Evolutionary conservation across 768 basidiomycete species (phyloP).

Genomic region (Gloeophyllum trabeum): DNA sequence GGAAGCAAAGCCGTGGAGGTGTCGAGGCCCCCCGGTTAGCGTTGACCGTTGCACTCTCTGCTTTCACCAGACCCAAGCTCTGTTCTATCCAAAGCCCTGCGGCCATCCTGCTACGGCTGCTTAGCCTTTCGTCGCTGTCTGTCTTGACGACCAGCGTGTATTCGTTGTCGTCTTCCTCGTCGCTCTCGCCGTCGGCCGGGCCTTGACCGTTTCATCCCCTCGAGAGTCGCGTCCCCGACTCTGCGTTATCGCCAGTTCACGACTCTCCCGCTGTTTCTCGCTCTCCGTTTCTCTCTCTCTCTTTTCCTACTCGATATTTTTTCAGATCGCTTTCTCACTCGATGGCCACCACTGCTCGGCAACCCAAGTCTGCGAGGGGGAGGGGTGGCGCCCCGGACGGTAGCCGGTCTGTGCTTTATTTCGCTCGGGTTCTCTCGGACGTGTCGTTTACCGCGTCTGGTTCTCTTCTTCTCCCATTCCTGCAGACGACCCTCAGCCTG

Average conservation of each 20-base stretch:
- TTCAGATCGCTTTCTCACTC: constrained; percentile 12
- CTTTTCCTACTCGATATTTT: constrained; percentile 8
- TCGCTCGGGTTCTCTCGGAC: constrained; percentile 21
- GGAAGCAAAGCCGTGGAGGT: no score
- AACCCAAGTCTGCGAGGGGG: constrained; percentile 49
- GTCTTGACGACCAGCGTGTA: no score
- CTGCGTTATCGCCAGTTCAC: constrained; percentile 2
- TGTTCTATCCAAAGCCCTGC: no score
- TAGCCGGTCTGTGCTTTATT: constrained; percentile 26
- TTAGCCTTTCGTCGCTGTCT: no score
- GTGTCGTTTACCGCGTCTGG: constrained; percentile 7
- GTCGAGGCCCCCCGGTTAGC: no score
- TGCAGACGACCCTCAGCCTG: constrained; percentile 42
- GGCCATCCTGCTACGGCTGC: no score
- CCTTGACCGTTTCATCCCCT: not conserved
- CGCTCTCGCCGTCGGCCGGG: not conserved
- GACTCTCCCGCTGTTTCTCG: constrained; percentile 1
- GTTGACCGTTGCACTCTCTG: no score
- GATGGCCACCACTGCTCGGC: constrained; percentile 60
- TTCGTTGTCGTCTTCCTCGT: no score
- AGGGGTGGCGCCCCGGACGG: constrained; percentile 42
- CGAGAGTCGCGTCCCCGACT: not conserved
- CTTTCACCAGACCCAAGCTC: no score
- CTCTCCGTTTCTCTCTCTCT: constrained; percentile 2
- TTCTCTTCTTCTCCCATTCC: not conserved